phyloP scores from a whole-genome alignment of 1,284 basidiomycete species.

The Leccinum angustisporum region DNA sequence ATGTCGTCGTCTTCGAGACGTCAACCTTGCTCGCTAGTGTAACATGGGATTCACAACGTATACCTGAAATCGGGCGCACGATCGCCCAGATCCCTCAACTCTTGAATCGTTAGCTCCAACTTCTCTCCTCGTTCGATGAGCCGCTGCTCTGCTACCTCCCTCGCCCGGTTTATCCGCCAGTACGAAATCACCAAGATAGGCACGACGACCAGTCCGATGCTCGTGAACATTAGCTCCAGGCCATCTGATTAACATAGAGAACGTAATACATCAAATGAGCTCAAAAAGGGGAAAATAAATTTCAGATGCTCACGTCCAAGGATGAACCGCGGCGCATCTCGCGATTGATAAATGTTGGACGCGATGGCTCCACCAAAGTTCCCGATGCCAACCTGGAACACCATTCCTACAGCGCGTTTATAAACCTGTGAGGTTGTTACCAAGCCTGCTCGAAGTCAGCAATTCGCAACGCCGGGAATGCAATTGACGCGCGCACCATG shows the following conservation, averaged over 20 bases:
- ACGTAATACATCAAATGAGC: not conserved
- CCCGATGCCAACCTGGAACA: constrained; percentile 45
- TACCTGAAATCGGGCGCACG: constrained; percentile 66
- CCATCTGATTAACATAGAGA: constrained; percentile 43
- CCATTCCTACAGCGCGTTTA: constrained; percentile 49
- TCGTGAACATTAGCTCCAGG: constrained; percentile 66
- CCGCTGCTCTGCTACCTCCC: constrained; percentile 38
- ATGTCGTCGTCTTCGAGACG: not conserved
- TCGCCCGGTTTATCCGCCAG: constrained; percentile 51
- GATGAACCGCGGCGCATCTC: constrained; percentile 58
- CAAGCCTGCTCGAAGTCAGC: constrained; percentile 34
- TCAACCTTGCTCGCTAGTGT: not conserved
- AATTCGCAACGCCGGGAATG: not conserved
- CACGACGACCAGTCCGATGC: constrained; percentile 56
- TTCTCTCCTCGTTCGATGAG: constrained; percentile 35
- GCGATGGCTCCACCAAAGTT: constrained; percentile 40
- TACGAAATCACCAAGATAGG: constrained; percentile 53
- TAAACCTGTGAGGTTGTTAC: constrained; percentile 50
- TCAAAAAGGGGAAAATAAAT: not conserved
- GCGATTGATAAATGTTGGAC: constrained; percentile 57
- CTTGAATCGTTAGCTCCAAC: constrained; percentile 13
- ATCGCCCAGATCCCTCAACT: constrained; percentile 51
- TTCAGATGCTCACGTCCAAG: constrained; percentile 45
- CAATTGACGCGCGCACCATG: constrained; percentile 48
- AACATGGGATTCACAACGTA: constrained; percentile 40